Conservation (phyloP, 331 rosid species). For the Cydonia oblonga region DNA sequence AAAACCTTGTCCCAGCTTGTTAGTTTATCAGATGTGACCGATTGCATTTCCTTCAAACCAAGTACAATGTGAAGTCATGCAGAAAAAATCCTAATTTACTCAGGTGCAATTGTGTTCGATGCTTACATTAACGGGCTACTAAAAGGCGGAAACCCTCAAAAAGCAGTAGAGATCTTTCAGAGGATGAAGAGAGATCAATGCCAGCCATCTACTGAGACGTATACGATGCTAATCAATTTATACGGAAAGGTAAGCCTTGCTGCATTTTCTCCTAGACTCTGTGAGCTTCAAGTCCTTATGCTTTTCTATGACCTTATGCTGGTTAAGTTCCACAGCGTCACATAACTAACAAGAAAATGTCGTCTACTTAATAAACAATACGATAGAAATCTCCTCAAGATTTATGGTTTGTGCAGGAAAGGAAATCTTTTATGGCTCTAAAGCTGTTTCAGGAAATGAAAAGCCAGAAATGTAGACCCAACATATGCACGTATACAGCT, state of each 20-base stretch:
- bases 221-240: slow-evolving; percentile 69
- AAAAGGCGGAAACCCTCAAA: slow-evolving; percentile 54
- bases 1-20: too few species aligned
- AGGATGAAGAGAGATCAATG: slow-evolving; percentile 80
- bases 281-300: neutral
- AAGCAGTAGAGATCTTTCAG: slow-evolving; percentile 68
- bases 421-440: slow-evolving; percentile 65
- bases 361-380: neutral
- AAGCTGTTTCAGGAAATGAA: slow-evolving; percentile 63
- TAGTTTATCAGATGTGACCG: neutral
- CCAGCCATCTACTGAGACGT: slow-evolving; percentile 59
- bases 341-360: neutral
- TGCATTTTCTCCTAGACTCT: neutral
- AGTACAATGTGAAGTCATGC: slow-evolving; percentile 4
- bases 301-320: neutral
- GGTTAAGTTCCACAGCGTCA: neutral
- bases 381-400: neutral
- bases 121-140: slow-evolving; percentile 80
- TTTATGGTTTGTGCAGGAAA: slow-evolving; percentile 43
- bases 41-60: neutral
- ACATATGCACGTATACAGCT: slow-evolving; percentile 87
- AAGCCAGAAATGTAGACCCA: slow-evolving; percentile 56
- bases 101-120: slow-evolving; percentile 73
- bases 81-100: neutral
- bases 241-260: slow-evolving; percentile 62